These are phyloP conservation scores for Hyphodiscus hymeniophilus DNA, from an alignment of 495 filamentous ascomycete species.

Conservation along the genomic window DNA sequence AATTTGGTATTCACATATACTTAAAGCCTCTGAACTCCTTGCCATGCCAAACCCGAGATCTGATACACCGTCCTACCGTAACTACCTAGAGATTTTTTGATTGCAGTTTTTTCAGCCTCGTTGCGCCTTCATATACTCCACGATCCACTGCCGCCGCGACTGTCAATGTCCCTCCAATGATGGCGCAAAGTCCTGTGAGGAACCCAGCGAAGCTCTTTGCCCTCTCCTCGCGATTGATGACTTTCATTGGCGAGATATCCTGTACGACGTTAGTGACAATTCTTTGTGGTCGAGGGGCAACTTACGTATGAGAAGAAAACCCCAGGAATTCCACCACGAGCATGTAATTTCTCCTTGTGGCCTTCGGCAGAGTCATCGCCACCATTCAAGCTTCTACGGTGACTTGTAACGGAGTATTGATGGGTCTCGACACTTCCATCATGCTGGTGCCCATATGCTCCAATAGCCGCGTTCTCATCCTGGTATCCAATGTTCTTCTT, in stretches of 20 bases:
- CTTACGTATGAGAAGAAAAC: constrained; percentile 95
- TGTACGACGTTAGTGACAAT: constrained; percentile 23
- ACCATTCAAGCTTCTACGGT: constrained; percentile 76
- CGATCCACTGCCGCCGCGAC: constrained; percentile 92
- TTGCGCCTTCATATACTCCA: constrained; percentile 79
- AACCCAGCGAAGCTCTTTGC: constrained; percentile 84
- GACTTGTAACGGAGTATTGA: constrained; percentile 94
- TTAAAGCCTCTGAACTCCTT: constrained; percentile 19
- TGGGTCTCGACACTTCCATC: constrained; percentile 91
- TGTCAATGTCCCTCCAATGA: constrained; percentile 90
- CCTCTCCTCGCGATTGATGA: constrained; percentile 90
- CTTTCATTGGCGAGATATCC: constrained; percentile 99
- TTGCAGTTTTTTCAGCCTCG: constrained; percentile 81
- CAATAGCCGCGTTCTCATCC: constrained; percentile 50
- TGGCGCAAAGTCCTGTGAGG: constrained; percentile 85
- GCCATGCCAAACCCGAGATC: constrained; percentile 16
- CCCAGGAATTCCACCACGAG: constrained; percentile 84
- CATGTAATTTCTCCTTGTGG: constrained; percentile 84
- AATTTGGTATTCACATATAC: constrained; percentile 8
- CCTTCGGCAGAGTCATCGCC: constrained; percentile 77
- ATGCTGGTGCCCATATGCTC: constrained; percentile 49
- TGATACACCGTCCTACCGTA: not conserved
- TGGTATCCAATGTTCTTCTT: constrained; percentile 30
- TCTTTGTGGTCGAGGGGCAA: constrained; percentile 14
- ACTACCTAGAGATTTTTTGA: constrained; percentile 43